These are phyloP conservation scores for Xylaria nigripes DNA, from an alignment of 495 filamentous ascomycete species.

Conservation along the genomic window DNA sequence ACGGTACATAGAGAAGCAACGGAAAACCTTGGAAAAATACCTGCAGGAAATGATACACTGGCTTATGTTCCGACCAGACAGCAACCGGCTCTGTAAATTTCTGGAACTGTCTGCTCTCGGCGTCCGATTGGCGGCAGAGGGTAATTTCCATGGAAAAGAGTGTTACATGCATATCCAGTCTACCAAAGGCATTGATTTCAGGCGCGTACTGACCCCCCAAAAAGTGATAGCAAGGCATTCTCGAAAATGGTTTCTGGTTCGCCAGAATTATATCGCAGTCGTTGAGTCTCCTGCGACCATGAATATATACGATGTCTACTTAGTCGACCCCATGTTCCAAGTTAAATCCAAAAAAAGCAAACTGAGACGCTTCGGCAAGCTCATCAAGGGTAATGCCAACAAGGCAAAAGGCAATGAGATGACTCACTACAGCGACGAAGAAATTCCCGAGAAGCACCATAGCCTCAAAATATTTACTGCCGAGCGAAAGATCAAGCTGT, in stretches of 20 bases:
- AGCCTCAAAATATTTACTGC: slow-evolving; percentile 74
- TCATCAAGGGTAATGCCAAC: slow-evolving; percentile 36
- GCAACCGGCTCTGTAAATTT: slow-evolving; percentile 93
- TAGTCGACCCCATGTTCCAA: slow-evolving; percentile 78
- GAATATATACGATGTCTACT: slow-evolving; percentile 98
- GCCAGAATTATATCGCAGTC: slow-evolving; percentile 94
- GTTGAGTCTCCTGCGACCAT: slow-evolving; percentile 96
- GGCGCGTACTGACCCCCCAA: slow-evolving; percentile 66
- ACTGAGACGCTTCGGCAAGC: slow-evolving; percentile 54
- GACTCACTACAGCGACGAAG: slow-evolving; percentile 46
- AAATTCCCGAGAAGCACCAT: slow-evolving; percentile 61
- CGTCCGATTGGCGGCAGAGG: slow-evolving; percentile 89
- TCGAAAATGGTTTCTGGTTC: slow-evolving; percentile 96
- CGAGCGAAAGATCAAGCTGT: slow-evolving; percentile 81
- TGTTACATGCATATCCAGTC: slow-evolving; percentile 87
- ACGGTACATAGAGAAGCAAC: slow-evolving; percentile 56
- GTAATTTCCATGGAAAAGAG: slow-evolving; percentile 96
- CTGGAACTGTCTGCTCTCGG: slow-evolving; percentile 90
- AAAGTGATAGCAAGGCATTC: slow-evolving; percentile 71
- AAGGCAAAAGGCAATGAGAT: slow-evolving; percentile 26
- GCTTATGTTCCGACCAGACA: slow-evolving; percentile 92
- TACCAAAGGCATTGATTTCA: slow-evolving; percentile 82
- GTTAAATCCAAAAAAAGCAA: slow-evolving; percentile 69
- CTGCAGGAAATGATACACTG: slow-evolving; percentile 90
- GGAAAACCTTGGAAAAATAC: slow-evolving; percentile 82